phyloP scores from a whole-genome alignment of 352 stramenopile species.

The Phytopythium kandeliae region DNA sequence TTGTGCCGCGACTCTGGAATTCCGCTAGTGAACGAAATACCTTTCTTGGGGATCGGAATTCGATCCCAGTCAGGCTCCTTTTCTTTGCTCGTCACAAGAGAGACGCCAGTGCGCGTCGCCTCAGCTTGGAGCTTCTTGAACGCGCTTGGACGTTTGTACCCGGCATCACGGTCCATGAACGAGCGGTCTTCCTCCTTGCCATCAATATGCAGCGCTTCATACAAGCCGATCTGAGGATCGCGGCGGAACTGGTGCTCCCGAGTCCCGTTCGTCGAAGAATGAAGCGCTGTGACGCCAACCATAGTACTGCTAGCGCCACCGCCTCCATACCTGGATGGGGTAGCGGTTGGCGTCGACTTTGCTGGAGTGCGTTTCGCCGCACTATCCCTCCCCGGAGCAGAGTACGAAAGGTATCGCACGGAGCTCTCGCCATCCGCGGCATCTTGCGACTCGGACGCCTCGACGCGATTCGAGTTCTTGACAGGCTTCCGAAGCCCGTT shows the following conservation, averaged over 20 bases:
- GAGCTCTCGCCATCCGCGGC: slow-evolving; percentile 2
- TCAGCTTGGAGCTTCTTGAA: slow-evolving; percentile 55
- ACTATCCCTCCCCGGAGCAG: too few relatives aligned
- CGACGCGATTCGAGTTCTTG: neutral
- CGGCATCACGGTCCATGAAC: slow-evolving; percentile 19
- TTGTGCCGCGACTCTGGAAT: neutral
- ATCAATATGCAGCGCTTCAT: slow-evolving; percentile 50
- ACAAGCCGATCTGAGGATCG: slow-evolving; percentile 52
- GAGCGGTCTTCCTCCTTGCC: slow-evolving; percentile 22
- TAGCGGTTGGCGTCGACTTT: slow-evolving; percentile 1
- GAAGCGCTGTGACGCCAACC: neutral
- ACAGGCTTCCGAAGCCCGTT: slow-evolving; percentile 3
- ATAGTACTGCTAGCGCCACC: neutral
- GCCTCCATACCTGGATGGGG: slow-evolving; percentile 3
- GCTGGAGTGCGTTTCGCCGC: too few relatives aligned
- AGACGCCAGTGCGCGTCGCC: slow-evolving; percentile 27
- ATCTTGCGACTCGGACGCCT: neutral
- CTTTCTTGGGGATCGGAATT: slow-evolving; percentile 45
- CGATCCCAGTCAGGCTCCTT: slow-evolving; percentile 42
- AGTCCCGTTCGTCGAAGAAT: neutral
- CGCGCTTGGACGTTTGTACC: slow-evolving; percentile 43
- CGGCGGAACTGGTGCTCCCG: slow-evolving; percentile 15
- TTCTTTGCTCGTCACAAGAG: slow-evolving; percentile 28
- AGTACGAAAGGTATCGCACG: slow-evolving; percentile 45
- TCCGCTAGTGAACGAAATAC: slow-evolving; percentile 6